Conservation (phyloP, 108 stramenopile species). For the Parietichytrium sp. region DNA sequence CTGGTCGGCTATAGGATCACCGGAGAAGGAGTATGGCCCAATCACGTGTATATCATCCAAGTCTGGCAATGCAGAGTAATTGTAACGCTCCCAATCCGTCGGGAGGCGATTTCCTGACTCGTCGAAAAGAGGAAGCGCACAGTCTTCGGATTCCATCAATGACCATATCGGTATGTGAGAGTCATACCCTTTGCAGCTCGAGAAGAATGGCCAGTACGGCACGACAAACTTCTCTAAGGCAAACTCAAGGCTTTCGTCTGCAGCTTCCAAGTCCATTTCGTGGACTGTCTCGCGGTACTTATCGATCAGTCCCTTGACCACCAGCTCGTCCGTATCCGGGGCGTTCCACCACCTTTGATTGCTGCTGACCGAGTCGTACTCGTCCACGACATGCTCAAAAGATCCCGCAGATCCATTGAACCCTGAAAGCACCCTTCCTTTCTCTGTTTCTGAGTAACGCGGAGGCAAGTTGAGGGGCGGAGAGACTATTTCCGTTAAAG, state of each 20-base stretch:
- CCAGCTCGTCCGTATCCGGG: constrained; percentile 42
- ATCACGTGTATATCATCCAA: constrained; percentile 70
- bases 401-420: constrained; percentile 63
- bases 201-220: constrained; percentile 78
- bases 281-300: constrained; percentile 76
- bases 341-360: constrained; percentile 64
- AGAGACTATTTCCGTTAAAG: constrained; percentile 42
- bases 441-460: constrained; percentile 65
- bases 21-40: constrained; percentile 64
- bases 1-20: constrained; percentile 71
- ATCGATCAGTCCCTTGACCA: constrained; percentile 65
- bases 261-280: constrained; percentile 38
- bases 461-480: constrained; percentile 76
- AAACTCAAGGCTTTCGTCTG: constrained; percentile 40
- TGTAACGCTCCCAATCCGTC: constrained; percentile 61
- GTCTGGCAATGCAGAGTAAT: constrained; percentile 64
- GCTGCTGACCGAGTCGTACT: constrained; percentile 24
- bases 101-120: constrained; percentile 8
- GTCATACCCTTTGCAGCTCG: constrained; percentile 75
- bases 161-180: constrained; percentile 56
- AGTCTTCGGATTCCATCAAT: constrained; percentile 45
- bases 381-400: constrained; percentile 2
- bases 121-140: constrained; percentile 50
- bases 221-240: constrained; percentile 59
- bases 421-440: constrained; percentile 70